Conservation (phyloP, 2,329 filamentous ascomycete genomes). For the Paraphaeosphaeria minitans region DNA sequence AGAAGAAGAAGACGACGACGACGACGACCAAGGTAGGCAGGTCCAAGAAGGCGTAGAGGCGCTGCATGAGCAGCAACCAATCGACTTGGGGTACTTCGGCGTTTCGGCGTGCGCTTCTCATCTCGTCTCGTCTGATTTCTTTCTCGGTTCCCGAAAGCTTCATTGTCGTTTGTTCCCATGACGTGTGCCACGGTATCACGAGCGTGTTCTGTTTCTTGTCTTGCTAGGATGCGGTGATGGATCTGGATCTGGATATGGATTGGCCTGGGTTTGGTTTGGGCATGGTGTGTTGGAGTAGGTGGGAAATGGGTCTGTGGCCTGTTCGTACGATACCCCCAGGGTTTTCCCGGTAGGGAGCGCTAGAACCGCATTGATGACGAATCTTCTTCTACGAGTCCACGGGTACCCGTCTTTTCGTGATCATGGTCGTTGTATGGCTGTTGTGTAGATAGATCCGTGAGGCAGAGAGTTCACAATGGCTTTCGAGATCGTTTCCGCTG, state of each 20-base stretch:
- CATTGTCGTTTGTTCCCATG: too few relatives aligned
- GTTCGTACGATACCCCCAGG: neutral
- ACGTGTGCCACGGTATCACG: neutral
- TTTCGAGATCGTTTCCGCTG: neutral
- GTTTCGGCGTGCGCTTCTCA: neutral
- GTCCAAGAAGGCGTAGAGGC: constrained; percentile 17
- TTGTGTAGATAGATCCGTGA: neutral
- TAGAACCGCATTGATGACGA: neutral
- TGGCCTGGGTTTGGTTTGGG: neutral
- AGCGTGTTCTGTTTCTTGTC: neutral
- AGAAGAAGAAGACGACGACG: constrained; percentile 22
- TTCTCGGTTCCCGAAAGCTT: neutral
- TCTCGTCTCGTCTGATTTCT: neutral
- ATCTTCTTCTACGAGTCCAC: neutral
- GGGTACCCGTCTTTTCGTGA: neutral
- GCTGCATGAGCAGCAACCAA: neutral
- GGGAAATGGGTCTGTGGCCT: neutral
- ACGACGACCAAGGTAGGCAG: constrained; percentile 18
- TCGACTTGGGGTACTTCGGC: neutral
- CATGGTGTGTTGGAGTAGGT: neutral
- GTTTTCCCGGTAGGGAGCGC: neutral
- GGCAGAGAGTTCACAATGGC: neutral
- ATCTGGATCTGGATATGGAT: neutral
- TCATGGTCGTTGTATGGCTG: neutral
- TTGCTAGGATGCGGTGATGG: neutral